Evolutionary conservation across 2,329 filamentous ascomycete genomes (phyloP).

Genomic region (Colletotrichum simmondsii): DNA sequence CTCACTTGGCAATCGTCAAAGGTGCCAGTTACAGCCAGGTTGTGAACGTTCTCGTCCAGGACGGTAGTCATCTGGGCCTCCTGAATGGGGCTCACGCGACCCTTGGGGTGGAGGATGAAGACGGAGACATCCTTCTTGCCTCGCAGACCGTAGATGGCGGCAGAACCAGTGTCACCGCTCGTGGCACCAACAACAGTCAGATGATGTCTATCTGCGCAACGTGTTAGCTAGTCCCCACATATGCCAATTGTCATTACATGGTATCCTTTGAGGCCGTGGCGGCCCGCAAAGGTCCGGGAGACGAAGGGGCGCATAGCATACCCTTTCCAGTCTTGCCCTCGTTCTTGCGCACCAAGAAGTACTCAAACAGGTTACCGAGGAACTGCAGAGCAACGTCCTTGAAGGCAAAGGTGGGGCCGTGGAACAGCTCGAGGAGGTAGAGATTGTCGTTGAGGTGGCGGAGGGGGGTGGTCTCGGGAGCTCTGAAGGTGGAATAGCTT

Average conservation of each 20-base stretch:
- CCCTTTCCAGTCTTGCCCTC: conserved; percentile 71
- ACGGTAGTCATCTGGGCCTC: conserved; percentile 98
- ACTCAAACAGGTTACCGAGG: conserved; percentile 95
- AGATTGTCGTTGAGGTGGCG: conserved; percentile 83
- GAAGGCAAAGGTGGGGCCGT: conserved; percentile 95
- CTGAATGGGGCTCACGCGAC: conserved; percentile 90
- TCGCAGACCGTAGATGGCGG: conserved; percentile 93
- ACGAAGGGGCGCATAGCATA: conserved; percentile 39
- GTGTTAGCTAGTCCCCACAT: conserved; percentile 40
- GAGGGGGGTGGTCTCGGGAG: conserved; percentile 80
- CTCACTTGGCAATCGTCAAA: conserved; percentile 93
- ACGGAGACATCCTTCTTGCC: conserved; percentile 98
- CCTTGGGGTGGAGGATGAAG: conserved; percentile 93
- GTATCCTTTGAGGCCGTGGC: neutral
- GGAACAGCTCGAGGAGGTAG: conserved; percentile 92
- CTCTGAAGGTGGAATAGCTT: conserved; percentile 91
- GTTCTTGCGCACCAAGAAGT: conserved; percentile 82
- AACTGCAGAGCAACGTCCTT: conserved; percentile 94
- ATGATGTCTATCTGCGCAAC: conserved; percentile 73
- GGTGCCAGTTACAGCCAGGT: conserved; percentile 87
- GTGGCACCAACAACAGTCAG: conserved; percentile 89
- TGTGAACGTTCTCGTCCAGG: conserved; percentile 90
- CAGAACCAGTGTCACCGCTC: conserved; percentile 89
- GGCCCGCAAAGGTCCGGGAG: neutral
- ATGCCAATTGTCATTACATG: neutral